Evolutionary conservation across 192 early-diverging fungal genomes (phyloP), one percentile per base, ranked within the genome.

Genomic region (Bifiguratus adelaidae): DNA sequence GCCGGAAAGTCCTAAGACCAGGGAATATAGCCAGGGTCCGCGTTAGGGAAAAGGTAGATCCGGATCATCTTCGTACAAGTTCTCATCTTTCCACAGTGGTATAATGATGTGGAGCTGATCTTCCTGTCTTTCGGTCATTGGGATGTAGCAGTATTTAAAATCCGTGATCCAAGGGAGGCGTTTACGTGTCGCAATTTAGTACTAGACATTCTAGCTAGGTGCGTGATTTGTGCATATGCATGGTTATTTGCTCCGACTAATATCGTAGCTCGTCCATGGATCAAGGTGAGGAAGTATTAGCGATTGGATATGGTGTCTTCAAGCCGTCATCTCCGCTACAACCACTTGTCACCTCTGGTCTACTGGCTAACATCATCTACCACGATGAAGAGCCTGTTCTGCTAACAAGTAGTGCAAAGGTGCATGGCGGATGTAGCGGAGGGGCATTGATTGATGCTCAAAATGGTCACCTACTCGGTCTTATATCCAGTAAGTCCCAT

Each of bases 381-480:
- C 30, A 59, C 7, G 45, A 30, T 18, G n/a, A 46, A 2, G 42
- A 59, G 21, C 56, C 62, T 3, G 62, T 55, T 12, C 56, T 64
- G 62, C 30, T 64, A 2, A 38, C 58, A 15, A 54, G 50, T 11
- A 58, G 55, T 26, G 56, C 56, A 19, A 55, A 55, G 4, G 62
- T 64, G 4, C 62, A 64, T 23, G 55, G 62, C 11, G 62, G 62
- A 30, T 58, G 58, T 30, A 64, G 62, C 42, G 62, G 62, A 8
- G 62, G 62, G n/a, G 62, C 58, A 2, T 42, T 64, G 4, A 47
- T 64, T 26, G 53, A 53, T 12, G 40, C 56, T 2, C 47, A 6
- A 13, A 6, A 54, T 12, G 62, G 56, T 2, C 29, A 44, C 7
- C 54, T 64, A 47, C 36, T 50, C 4, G 62, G 62, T 1, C 44